Evolutionary conservation across 192 early-diverging fungal genomes (phyloP).

Genomic region (Spizellomyces sp.): DNA sequence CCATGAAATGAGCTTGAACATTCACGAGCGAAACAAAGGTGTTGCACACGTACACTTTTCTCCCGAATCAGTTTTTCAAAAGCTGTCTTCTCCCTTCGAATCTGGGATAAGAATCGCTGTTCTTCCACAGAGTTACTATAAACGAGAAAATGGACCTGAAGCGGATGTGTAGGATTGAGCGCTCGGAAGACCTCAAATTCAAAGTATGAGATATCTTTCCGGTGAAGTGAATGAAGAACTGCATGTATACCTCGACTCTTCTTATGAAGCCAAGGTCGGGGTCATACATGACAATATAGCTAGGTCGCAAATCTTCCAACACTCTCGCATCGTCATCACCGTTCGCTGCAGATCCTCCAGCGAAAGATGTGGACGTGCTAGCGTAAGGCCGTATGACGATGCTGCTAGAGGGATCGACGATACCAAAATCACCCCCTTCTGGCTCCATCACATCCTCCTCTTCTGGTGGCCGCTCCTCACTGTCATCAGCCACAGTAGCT

Average conservation of each 20-base stretch:
- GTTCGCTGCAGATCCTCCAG: slow-evolving; percentile 27
- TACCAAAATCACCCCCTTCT: not conserved
- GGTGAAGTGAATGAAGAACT: not conserved
- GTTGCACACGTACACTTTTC: slow-evolving; percentile 65
- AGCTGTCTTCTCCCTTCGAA: slow-evolving; percentile 88
- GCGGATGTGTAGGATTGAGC: slow-evolving; percentile 47
- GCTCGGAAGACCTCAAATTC: slow-evolving; percentile 60
- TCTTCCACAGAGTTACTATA: slow-evolving; percentile 96
- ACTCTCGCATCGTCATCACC: slow-evolving; percentile 67
- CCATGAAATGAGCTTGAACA: not conserved
- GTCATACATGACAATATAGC: slow-evolving; percentile 89
- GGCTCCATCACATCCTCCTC: not conserved
- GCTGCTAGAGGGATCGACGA: not conserved
- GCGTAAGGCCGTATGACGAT: slow-evolving; percentile 47
- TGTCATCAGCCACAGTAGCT: not conserved
- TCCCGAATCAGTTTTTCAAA: slow-evolving; percentile 91
- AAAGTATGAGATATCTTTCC: not conserved
- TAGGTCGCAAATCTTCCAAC: slow-evolving; percentile 70
- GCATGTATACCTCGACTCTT: slow-evolving; percentile 68
- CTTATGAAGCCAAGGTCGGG: slow-evolving; percentile 87
- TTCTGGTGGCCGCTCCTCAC: not conserved
- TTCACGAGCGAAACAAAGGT: not conserved
- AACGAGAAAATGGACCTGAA: slow-evolving; percentile 89
- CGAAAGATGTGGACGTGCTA: slow-evolving; percentile 28
- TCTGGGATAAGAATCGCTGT: slow-evolving; percentile 80